A percentile compares a stretch with the other conserved stretches of the same genome.
phyloP scores from a whole-genome alignment of 1,139 yeast species.

The Pneumocystis jirovecii region DNA sequence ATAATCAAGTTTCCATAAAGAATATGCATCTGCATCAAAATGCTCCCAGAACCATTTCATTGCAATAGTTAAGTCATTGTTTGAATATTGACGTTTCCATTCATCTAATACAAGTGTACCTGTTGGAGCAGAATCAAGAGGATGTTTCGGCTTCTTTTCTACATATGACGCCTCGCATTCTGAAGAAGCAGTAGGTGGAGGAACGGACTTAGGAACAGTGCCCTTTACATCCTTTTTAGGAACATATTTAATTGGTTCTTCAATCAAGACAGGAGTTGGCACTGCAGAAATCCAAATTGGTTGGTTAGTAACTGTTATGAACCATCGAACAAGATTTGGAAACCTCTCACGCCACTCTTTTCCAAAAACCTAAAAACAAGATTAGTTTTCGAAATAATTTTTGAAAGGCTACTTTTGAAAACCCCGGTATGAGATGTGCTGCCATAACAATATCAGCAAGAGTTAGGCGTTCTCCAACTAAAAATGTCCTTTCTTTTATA shows the following conservation, averaged over 20 bases:
- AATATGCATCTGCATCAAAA: conserved; percentile 66
- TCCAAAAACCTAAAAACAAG: conserved; percentile 40
- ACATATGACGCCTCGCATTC: conserved; percentile 26
- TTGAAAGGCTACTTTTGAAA: conserved; percentile 24
- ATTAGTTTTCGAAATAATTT: neutral
- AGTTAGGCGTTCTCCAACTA: conserved; percentile 81
- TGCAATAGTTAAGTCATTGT: conserved; percentile 88
- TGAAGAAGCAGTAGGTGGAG: conserved; percentile 21
- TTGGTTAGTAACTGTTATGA: conserved; percentile 48
- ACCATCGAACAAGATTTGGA: conserved; percentile 80
- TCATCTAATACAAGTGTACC: conserved; percentile 65
- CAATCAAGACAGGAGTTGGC: conserved; percentile 15
- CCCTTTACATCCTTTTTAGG: conserved; percentile 57
- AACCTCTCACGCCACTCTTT: conserved; percentile 57
- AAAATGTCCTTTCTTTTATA: conserved; percentile 62
- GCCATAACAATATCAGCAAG: conserved; percentile 69
- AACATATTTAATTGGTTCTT: conserved; percentile 33
- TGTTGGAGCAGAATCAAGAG: conserved; percentile 63
- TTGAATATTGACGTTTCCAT: conserved; percentile 95
- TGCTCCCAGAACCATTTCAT: conserved; percentile 98
- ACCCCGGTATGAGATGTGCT: conserved; percentile 46
- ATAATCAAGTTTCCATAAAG: conserved; percentile 89
- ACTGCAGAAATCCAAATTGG: conserved; percentile 38
- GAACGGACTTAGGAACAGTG: conserved; percentile 12
- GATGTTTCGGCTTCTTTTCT: conserved; percentile 63